Evolutionary conservation across 78 protist species (phyloP).

Genomic region (Salpingoeca rosetta): DNA sequence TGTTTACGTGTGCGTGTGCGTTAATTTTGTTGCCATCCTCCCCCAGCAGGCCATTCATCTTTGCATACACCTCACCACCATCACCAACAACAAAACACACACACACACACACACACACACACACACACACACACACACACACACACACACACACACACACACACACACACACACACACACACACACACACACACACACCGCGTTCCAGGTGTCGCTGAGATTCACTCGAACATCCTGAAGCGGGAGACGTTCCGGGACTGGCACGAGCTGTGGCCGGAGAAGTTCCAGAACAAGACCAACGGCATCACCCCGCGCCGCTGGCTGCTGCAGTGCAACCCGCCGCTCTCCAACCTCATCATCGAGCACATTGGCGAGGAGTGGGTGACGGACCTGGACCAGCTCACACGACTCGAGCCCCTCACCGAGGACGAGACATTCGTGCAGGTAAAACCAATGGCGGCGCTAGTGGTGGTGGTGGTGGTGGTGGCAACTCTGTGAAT

Average conservation of each 20-base stretch:
- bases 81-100: too few species aligned
- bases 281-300: conserved; percentile 89
- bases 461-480: too few species aligned
- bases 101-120: too few species aligned
- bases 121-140: too few species aligned
- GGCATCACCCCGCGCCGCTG: conserved; percentile 96
- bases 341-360: conserved; percentile 52
- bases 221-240: conserved; percentile 84
- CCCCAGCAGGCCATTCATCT: too few species aligned
- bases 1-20: too few species aligned
- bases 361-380: conserved; percentile 63
- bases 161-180: too few species aligned
- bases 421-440: conserved; percentile 57
- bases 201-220: conserved; percentile 91
- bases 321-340: conserved; percentile 78
- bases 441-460: not conserved
- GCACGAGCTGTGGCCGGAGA: conserved; percentile 59
- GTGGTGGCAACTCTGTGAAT: too few species aligned
- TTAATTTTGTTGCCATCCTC: too few species aligned
- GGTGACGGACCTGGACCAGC: conserved; percentile 58
- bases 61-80: too few species aligned
- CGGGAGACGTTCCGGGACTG: conserved; percentile 41
- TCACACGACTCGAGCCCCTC: conserved; percentile 45
- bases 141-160: too few species aligned
- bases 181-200: too few species aligned